Conservation (phyloP, 2,329 filamentous ascomycete genomes). For the Diaporthe longicolla region DNA sequence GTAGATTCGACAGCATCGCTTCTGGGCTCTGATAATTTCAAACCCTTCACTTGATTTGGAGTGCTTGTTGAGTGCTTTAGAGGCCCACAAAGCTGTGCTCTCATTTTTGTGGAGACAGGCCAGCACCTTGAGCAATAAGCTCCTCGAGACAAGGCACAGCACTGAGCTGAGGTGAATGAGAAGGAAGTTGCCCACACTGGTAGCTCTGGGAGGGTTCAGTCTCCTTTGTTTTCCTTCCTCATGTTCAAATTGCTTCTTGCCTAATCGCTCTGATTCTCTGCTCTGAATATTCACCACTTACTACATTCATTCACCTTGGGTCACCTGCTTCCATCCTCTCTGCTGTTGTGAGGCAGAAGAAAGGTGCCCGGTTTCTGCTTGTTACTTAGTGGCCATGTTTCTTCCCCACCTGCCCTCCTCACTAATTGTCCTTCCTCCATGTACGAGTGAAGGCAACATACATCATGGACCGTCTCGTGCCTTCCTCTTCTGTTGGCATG, state of each 20-base stretch:
- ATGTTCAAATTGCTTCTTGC: not conserved
- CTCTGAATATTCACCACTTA: not conserved
- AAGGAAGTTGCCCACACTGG: not conserved
- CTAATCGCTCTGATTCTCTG: not conserved
- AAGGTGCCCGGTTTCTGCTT: not conserved
- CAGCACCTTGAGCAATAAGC: not conserved
- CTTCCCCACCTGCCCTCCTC: no score
- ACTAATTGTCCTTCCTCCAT: not conserved
- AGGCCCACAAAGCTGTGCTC: not conserved
- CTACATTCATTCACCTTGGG: not conserved
- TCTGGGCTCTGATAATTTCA: not conserved
- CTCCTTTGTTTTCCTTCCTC: not conserved
- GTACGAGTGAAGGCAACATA: not conserved
- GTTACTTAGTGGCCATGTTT: not conserved
- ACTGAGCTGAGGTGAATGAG: no score
- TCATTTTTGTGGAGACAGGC: not conserved
- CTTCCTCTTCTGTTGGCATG: not conserved
- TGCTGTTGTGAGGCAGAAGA: not conserved
- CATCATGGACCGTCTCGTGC: not conserved
- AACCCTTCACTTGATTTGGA: no score
- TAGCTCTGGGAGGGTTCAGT: no score
- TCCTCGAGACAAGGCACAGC: not conserved
- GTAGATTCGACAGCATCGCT: not conserved
- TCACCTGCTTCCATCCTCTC: not conserved
- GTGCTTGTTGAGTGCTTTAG: not conserved